A percentile compares a stretch with the other conserved stretches of the same genome.
Evolutionary conservation across 2,329 filamentous ascomycete species (phyloP).

Genomic region (Achaetomium macrosporum): DNA sequence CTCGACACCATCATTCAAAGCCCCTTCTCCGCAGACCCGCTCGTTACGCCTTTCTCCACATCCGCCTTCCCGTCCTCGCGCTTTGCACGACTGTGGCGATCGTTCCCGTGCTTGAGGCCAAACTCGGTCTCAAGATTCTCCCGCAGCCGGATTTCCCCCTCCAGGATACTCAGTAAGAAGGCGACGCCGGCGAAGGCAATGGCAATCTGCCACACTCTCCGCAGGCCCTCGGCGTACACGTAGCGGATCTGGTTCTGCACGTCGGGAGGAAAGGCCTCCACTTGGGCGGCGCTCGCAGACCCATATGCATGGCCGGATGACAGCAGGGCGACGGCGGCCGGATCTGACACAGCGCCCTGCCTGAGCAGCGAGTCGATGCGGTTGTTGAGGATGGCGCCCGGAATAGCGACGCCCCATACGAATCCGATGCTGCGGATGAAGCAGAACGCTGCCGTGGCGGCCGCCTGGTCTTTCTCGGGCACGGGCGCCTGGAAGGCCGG

Average conservation of each 20-base stretch:
- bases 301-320: constrained; percentile 22
- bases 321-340: neutral
- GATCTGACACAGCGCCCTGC: constrained; percentile 5
- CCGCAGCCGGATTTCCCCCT: constrained; percentile 24
- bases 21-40: too few relatives aligned
- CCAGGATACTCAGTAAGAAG: constrained; percentile 20
- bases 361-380: too few relatives aligned
- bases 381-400: constrained; percentile 36
- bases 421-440: constrained; percentile 44
- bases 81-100: too few relatives aligned
- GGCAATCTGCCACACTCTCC: constrained; percentile 24
- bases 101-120: constrained; percentile 18
- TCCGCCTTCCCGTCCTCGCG: too few relatives aligned
- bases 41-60: too few relatives aligned
- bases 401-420: constrained; percentile 42
- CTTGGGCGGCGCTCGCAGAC: neutral
- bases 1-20: too few relatives aligned
- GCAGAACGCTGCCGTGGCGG: constrained; percentile 36
- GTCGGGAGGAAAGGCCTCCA: neutral
- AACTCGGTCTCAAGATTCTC: constrained; percentile 28
- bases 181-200: constrained; percentile 26
- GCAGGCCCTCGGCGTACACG: constrained; percentile 2
- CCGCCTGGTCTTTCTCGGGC: constrained; percentile 32
- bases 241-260: neutral
- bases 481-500: constrained; percentile 39